These are phyloP conservation scores for Allantophomopsis lycopodina DNA, from an alignment of 2,329 filamentous ascomycete species.

Conservation along the genomic window DNA sequence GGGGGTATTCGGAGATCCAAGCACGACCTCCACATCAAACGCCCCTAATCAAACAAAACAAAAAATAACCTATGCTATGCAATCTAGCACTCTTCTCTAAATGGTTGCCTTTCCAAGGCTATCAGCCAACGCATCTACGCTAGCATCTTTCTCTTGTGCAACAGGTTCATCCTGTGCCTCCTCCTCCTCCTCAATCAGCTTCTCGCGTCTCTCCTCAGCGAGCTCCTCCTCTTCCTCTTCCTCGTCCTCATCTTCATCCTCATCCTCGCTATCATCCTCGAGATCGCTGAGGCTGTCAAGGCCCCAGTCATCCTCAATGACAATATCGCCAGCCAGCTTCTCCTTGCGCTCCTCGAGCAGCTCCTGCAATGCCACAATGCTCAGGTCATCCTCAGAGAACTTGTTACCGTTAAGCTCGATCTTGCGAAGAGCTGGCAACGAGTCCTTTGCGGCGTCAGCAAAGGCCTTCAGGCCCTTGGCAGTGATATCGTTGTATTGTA, in stretches of 20 bases:
- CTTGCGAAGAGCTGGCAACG: constrained; percentile 64
- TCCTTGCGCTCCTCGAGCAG: constrained; percentile 70
- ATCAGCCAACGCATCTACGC: constrained; percentile 70
- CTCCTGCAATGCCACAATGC: constrained; percentile 52
- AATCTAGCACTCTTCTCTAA: not conserved
- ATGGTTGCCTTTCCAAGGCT: constrained; percentile 46
- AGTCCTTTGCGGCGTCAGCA: constrained; percentile 49
- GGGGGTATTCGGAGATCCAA: no score
- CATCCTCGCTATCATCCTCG: constrained; percentile 54
- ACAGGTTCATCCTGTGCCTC: constrained; percentile 62
- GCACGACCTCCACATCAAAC: no score
- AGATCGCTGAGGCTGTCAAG: constrained; percentile 79
- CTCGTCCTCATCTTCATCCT: constrained; percentile 50
- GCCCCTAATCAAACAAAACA: no score
- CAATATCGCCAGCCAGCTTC: constrained; percentile 45
- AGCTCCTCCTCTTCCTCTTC: constrained; percentile 45
- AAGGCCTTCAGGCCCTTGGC: constrained; percentile 60
- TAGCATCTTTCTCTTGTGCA: constrained; percentile 56
- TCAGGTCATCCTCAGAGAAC: constrained; percentile 73
- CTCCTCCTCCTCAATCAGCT: constrained; percentile 54
- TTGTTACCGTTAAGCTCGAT: constrained; percentile 96
- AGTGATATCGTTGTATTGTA: constrained; percentile 94
- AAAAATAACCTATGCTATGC: no score
- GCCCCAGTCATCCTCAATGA: constrained; percentile 73
- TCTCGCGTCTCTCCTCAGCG: constrained; percentile 53